Evolutionary conservation across 2,329 filamentous ascomycete genomes (phyloP).

Genomic region (Orbilia blumenaviensis): DNA sequence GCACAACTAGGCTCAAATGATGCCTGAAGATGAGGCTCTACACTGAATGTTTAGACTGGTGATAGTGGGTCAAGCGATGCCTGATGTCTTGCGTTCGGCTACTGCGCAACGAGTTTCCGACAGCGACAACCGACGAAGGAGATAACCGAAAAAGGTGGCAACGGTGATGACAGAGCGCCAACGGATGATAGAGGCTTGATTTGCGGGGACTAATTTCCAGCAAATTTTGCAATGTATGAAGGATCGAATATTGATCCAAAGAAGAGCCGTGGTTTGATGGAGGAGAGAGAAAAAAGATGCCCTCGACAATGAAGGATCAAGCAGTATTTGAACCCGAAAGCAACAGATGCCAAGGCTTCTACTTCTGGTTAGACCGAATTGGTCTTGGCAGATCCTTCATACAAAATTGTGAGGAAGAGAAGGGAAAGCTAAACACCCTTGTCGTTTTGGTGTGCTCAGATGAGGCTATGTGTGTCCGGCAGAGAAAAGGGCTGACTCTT

Average conservation of each 20-base stretch:
- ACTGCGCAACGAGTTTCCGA: constrained; percentile 15
- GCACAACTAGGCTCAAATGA: neutral
- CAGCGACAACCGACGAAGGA: constrained; percentile 1
- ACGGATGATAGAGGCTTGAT: too few relatives aligned
- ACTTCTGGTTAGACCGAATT: constrained; percentile 12
- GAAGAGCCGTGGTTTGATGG: neutral
- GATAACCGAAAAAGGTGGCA: constrained; percentile 9
- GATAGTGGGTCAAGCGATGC: neutral
- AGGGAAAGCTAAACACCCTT: constrained; percentile 22
- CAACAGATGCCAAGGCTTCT: constrained; percentile 1
- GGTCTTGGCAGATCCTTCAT: constrained; percentile 53
- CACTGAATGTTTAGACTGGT: neutral
- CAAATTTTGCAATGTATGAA: neutral
- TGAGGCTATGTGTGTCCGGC: constrained; percentile 25
- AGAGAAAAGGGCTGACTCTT: constrained; percentile 35
- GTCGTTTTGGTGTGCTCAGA: neutral
- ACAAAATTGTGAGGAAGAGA: constrained; percentile 17
- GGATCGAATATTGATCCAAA: neutral
- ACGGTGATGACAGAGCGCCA: neutral
- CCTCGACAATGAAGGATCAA: constrained; percentile 52
- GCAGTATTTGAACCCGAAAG: constrained; percentile 40
- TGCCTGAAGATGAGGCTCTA: constrained; percentile 22
- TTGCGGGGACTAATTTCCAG: neutral
- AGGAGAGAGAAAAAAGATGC: neutral
- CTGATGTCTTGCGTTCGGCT: neutral